Evolutionary conservation across 805 yeast genomes (phyloP).

Genomic region (Nakazawaea laoshanensis): DNA sequence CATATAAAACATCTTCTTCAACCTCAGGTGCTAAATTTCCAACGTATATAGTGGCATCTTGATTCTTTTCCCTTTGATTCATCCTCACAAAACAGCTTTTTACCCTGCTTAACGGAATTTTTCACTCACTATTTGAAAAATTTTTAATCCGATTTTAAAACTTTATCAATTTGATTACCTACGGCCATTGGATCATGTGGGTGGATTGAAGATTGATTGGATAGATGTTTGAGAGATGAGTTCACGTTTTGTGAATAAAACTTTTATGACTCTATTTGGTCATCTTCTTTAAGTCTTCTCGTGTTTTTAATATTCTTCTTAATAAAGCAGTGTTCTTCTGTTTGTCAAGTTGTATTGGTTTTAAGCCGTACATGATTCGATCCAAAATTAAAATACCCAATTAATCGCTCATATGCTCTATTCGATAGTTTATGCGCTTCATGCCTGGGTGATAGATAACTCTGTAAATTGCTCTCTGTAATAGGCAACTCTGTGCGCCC

Average conservation of each 20-base stretch:
- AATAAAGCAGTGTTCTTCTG: too few species aligned
- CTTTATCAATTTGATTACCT: constrained; percentile 10
- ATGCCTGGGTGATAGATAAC: constrained; percentile 12
- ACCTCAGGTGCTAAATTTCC: constrained; percentile 79
- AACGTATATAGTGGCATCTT: constrained; percentile 60
- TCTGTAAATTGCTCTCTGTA: too few species aligned
- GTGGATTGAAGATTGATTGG: constrained; percentile 1
- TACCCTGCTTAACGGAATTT: constrained; percentile 9
- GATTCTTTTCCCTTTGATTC: constrained; percentile 32
- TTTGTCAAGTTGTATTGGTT: too few species aligned
- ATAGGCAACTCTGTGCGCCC: too few species aligned
- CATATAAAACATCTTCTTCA: constrained; percentile 65
- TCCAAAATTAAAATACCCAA: constrained; percentile 5
- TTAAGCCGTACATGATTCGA: constrained; percentile 5
- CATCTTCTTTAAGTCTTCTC: not conserved
- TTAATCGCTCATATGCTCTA: constrained; percentile 10
- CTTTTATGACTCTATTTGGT: too few species aligned
- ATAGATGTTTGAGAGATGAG: constrained; percentile 1
- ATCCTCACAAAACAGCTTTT: not conserved
- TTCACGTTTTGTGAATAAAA: constrained; percentile 11
- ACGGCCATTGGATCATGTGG: too few species aligned
- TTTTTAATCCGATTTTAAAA: too few species aligned
- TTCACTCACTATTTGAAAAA: too few species aligned
- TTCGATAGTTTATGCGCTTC: constrained; percentile 8
- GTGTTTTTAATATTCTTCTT: too few species aligned